These are phyloP conservation scores for Candida dajiaensis DNA, from an alignment of 805 yeast species.

Conservation along the genomic window DNA sequence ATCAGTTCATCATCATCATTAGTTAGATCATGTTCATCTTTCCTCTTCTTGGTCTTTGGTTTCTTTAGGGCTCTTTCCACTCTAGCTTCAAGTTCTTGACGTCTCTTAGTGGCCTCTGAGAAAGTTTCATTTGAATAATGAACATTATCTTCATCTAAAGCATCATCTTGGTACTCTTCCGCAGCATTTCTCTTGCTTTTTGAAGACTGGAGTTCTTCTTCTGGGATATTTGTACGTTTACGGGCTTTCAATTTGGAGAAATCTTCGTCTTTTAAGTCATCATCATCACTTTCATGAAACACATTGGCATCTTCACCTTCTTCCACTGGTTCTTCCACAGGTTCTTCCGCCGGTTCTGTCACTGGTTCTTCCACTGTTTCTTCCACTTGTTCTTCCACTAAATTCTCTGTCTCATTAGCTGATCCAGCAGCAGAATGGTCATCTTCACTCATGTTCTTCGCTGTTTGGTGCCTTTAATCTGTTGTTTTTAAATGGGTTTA, in stretches of 20 bases:
- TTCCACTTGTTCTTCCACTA: neutral
- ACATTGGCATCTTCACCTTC: neutral
- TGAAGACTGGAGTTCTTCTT: constrained; percentile 6
- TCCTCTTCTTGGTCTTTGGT: constrained; percentile 53
- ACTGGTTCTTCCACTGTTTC: neutral
- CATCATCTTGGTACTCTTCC: constrained; percentile 2
- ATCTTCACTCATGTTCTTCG: neutral
- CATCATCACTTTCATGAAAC: constrained; percentile 5
- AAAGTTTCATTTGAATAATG: constrained; percentile 10
- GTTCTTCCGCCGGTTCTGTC: neutral
- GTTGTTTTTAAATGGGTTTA: too few species aligned
- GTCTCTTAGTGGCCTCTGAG: constrained; percentile 38
- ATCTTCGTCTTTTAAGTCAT: constrained; percentile 25
- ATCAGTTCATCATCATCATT: constrained; percentile 92
- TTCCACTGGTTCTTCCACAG: constrained; percentile 12
- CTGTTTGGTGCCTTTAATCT: neutral
- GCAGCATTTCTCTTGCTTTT: constrained; percentile 1
- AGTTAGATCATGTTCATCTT: constrained; percentile 91
- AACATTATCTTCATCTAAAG: constrained; percentile 23
- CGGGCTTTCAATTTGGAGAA: constrained; percentile 14
- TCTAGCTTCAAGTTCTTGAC: constrained; percentile 74
- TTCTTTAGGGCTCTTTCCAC: constrained; percentile 73
- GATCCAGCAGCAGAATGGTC: neutral
- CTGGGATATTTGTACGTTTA: constrained; percentile 13
- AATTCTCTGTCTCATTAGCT: neutral